A percentile compares a stretch with the other conserved stretches of the same genome.
These are phyloP conservation scores for Talaromyces borbonicus DNA, from an alignment of 495 filamentous ascomycete species.

Conservation along the genomic window DNA sequence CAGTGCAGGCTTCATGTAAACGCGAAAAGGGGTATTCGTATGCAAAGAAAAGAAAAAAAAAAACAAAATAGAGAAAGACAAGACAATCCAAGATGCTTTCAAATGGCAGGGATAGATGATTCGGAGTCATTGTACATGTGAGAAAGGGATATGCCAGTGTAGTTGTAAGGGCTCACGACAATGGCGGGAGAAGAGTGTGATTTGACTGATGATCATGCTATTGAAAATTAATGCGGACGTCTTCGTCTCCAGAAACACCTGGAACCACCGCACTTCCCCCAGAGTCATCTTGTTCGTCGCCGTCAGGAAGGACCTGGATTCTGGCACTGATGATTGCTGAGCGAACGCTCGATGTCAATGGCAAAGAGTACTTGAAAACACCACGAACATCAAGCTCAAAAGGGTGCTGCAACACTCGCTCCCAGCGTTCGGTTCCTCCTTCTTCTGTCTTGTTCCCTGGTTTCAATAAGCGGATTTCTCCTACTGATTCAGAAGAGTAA, in stretches of 20 bases:
- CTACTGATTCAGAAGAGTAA: conserved; percentile 53
- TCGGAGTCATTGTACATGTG: not conserved
- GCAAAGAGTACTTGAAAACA: conserved; percentile 79
- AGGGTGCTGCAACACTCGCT: conserved; percentile 76
- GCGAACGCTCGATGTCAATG: conserved; percentile 60
- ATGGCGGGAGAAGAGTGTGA: not conserved
- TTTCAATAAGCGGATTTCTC: conserved; percentile 67
- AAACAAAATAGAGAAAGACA: not conserved
- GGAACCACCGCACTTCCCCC: conserved; percentile 8
- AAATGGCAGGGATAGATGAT: not conserved
- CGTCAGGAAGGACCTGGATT: conserved; percentile 41
- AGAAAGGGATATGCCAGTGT: not conserved
- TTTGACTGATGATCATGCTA: too few relatives aligned
- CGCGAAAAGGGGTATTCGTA: conserved; percentile 7
- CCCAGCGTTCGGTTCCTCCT: conserved; percentile 84
- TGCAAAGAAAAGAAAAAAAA: not conserved
- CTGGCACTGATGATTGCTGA: conserved; percentile 43
- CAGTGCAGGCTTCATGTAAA: conserved; percentile 4
- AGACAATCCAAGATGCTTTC: not conserved
- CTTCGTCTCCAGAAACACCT: not conserved
- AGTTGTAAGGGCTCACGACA: too few relatives aligned
- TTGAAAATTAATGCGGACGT: not conserved
- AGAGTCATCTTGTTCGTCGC: conserved; percentile 31
- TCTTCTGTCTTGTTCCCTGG: conserved; percentile 86
- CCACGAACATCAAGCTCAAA: conserved; percentile 89